Percentiles rank a stretch among this genome's conserved stretches.
These are phyloP conservation scores for Tubosaeta sp. DNA, from an alignment of 768 basidiomycete genomes.

Conservation along the genomic window DNA sequence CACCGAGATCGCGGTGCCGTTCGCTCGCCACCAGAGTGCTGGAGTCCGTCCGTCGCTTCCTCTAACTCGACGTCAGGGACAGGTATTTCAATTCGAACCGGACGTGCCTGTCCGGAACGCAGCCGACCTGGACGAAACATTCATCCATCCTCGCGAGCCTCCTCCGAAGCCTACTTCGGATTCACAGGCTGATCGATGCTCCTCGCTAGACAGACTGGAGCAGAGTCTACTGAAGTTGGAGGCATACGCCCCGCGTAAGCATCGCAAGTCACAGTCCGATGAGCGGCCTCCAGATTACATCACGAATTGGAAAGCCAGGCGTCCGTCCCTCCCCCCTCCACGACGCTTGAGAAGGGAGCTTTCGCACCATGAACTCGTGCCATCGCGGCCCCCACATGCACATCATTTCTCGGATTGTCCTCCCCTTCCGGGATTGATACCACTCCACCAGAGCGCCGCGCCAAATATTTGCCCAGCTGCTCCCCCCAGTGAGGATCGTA, in stretches of 20 bases:
- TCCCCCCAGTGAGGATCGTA: slow-evolving; percentile 1
- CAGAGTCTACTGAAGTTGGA: slow-evolving; percentile 32
- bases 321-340: slow-evolving; percentile 21
- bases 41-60: slow-evolving; percentile 6
- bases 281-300: slow-evolving; percentile 2
- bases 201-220: slow-evolving; percentile 32
- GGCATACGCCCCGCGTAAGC: slow-evolving; percentile 24
- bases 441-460: not conserved
- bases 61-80: slow-evolving; percentile 23
- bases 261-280: slow-evolving; percentile 20
- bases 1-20: not conserved
- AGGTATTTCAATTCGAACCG: slow-evolving; percentile 19
- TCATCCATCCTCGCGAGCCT: slow-evolving; percentile 13
- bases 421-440: slow-evolving; percentile 2
- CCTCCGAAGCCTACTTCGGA: slow-evolving; percentile 18
- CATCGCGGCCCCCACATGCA: not conserved
- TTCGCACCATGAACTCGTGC: slow-evolving; percentile 2
- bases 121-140: slow-evolving; percentile 10
- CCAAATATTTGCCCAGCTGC: not conserved
- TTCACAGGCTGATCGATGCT: slow-evolving; percentile 18
- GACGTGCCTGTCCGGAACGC: not conserved
- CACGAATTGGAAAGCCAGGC: slow-evolving; percentile 5
- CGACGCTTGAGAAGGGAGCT: slow-evolving; percentile 11
- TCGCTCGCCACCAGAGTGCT: slow-evolving; percentile 7
- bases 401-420: slow-evolving; percentile 6